These are phyloP conservation scores for Canna indica DNA, from an alignment of 176 grass and related monocot species.

Conservation along the genomic window DNA sequence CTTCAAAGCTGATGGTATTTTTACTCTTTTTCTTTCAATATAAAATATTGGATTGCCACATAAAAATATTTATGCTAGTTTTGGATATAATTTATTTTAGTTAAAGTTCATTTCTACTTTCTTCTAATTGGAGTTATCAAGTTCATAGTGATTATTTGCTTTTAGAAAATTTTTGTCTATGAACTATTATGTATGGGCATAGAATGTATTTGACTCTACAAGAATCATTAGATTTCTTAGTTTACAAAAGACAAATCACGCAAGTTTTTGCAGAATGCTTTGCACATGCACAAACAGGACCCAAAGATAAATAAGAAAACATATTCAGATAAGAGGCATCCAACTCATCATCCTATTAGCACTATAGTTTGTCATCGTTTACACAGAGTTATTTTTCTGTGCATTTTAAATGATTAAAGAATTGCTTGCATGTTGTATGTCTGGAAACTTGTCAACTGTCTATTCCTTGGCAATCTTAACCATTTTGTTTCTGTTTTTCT, in stretches of 20 bases:
- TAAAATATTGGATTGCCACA: not conserved
- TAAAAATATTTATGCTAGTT: not conserved
- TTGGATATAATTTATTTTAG: not conserved
- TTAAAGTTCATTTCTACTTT: not conserved
- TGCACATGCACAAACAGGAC: not conserved
- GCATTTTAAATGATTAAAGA: not conserved
- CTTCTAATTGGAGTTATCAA: not conserved
- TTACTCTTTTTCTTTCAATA: not conserved
- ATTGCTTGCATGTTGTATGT: not conserved
- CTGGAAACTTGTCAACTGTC: not conserved
- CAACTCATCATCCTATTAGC: not conserved
- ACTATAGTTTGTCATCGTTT: not conserved
- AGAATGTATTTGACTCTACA: not conserved
- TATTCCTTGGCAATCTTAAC: conserved; percentile 6
- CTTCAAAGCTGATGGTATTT: not conserved
- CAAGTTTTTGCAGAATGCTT: not conserved
- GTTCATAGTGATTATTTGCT: not conserved
- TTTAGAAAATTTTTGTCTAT: not conserved
- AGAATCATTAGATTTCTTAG: not conserved
- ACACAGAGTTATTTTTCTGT: not conserved
- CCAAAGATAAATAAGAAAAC: not conserved
- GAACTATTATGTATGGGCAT: not conserved
- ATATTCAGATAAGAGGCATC: not conserved
- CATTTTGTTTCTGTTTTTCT: conserved; percentile 25
- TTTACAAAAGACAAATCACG: not conserved